Percentiles rank a stretch among this genome's conserved stretches.
These are phyloP conservation scores for Arabis alpina DNA, from an alignment of 345 rosid species.

Conservation along the genomic window DNA sequence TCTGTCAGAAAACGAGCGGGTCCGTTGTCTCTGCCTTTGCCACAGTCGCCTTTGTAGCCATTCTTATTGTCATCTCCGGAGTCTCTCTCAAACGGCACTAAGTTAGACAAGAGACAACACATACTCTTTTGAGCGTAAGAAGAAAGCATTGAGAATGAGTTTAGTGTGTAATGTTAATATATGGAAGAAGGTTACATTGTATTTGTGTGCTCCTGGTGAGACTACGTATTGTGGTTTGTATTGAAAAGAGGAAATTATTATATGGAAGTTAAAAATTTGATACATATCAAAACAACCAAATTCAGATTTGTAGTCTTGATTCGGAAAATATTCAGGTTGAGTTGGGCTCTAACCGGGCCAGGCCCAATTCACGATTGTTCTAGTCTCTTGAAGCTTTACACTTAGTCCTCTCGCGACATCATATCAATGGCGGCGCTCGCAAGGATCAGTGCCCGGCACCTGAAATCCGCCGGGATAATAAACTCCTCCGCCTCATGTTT, in stretches of 20 bases:
- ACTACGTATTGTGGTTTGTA: conserved; percentile 14
- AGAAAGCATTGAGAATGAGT: not conserved
- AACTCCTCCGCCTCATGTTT: conserved; percentile 34
- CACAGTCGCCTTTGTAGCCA: conserved; percentile 48
- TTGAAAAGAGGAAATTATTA: not conserved
- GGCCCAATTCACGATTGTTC: not conserved
- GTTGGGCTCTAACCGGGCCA: conserved; percentile 1
- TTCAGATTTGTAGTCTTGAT: too few relatives aligned
- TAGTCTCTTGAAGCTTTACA: not conserved
- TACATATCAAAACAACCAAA: too few relatives aligned
- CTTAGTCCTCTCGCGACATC: conserved; percentile 10
- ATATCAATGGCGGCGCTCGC: conserved; percentile 63
- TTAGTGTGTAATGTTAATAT: conserved; percentile 13
- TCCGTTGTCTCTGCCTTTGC: conserved; percentile 71
- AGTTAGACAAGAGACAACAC: not conserved
- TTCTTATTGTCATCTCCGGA: conserved; percentile 57
- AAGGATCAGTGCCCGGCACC: conserved; percentile 45
- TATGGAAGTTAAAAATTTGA: too few relatives aligned
- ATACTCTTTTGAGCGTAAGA: conserved; percentile 9
- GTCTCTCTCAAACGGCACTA: conserved; percentile 50
- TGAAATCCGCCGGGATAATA: conserved; percentile 20
- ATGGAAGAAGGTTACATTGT: conserved; percentile 10
- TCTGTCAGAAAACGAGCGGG: conserved; percentile 69
- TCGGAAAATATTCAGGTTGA: not conserved
- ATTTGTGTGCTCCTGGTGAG: conserved; percentile 22